These are phyloP conservation scores for Lanmaoa pseudosensibilis DNA, from an alignment of 768 basidiomycete species.

Conservation along the genomic window DNA sequence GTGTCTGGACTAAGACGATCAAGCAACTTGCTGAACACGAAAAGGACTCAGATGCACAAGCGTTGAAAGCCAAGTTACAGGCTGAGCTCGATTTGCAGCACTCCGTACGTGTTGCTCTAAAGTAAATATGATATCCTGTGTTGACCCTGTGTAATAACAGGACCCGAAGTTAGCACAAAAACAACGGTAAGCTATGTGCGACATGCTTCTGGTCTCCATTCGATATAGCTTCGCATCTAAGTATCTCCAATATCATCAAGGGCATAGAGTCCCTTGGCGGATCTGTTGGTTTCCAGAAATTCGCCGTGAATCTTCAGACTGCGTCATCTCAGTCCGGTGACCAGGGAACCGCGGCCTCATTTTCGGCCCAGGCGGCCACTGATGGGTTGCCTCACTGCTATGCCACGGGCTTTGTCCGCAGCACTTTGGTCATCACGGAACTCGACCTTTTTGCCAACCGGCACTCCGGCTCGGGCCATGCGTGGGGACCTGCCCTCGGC, in stretches of 20 bases:
- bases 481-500: neutral
- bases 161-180: neutral
- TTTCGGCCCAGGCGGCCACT: neutral
- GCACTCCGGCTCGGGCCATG: neutral
- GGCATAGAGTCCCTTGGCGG: constrained; percentile 5
- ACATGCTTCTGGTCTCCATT: neutral
- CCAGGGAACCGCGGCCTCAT: too few relatives aligned
- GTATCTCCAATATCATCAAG: neutral
- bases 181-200: neutral
- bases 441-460: neutral
- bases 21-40: neutral
- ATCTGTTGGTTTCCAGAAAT: constrained; percentile 1
- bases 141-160: neutral
- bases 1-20: neutral
- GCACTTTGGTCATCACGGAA: neutral
- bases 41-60: neutral
- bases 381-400: neutral
- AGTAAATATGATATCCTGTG: neutral
- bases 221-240: neutral
- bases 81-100: constrained; percentile 1
- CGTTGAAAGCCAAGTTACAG: neutral
- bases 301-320: neutral
- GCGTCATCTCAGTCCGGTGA: neutral
- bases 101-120: neutral
- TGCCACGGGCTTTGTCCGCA: neutral